Evolutionary conservation across 1,139 yeast genomes (phyloP).

Genomic region (Pneumocystis oryctolagi): DNA sequence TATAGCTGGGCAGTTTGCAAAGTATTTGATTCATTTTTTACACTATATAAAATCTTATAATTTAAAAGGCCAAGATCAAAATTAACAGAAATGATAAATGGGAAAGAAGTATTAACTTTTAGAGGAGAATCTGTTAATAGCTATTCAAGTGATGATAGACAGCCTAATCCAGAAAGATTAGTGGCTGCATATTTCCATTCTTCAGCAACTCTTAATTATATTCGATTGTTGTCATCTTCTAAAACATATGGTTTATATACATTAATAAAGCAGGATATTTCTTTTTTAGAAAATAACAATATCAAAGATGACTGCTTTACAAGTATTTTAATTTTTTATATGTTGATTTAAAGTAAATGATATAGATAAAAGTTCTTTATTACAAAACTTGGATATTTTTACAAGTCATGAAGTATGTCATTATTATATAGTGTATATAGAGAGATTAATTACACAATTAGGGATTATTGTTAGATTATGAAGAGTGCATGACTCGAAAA

Average conservation of each 20-base stretch:
- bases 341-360: constrained; percentile 30
- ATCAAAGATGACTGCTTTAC: constrained; percentile 28
- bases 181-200: constrained; percentile 33
- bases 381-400: constrained; percentile 27
- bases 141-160: constrained; percentile 26
- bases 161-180: constrained; percentile 30
- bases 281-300: constrained; percentile 21
- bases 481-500: constrained; percentile 29
- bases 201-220: constrained; percentile 32
- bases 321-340: constrained; percentile 24
- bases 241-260: constrained; percentile 31
- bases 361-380: constrained; percentile 22
- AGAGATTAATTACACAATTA: background rate
- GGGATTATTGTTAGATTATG: constrained; percentile 29
- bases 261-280: constrained; percentile 16
- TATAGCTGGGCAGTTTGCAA: constrained; percentile 34
- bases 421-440: background rate
- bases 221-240: constrained; percentile 25
- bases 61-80: constrained; percentile 27
- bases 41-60: background rate
- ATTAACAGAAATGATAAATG: constrained; percentile 29
- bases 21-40: constrained; percentile 14
- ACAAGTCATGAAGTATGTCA: constrained; percentile 28
- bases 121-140: constrained; percentile 33
- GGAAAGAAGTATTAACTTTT: constrained; percentile 29